Evolutionary conservation across 768 basidiomycete genomes (phyloP), one percentile per base, ranked within the genome.

Genomic region (Hypsizygus marmoreus): DNA sequence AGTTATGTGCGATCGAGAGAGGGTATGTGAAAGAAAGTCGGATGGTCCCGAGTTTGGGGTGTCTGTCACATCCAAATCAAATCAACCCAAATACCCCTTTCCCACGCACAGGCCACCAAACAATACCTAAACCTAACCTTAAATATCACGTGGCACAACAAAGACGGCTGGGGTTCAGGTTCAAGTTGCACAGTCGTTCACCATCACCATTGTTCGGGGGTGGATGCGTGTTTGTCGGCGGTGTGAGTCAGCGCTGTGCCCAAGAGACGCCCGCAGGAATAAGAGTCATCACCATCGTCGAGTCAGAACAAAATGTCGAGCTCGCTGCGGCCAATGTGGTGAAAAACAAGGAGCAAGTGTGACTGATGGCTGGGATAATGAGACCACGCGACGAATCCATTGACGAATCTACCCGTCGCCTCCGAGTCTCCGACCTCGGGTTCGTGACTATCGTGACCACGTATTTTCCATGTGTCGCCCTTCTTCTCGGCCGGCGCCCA

Each of bases 101-200:
- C 70, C 59, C 73, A 75, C 75, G 75, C 75, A 75, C 75, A 63
- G 73, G 61, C 75, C 74, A 66, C 57, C 63, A 54, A 75, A 65
- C 65, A 67, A 64, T 53, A 53, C 42, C 42, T 53, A 56, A 59
- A 58, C 61, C 62, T 56, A 64, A 64, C 62, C 62, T 62, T 62
- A 61, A 52, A 49, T 54, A 33, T 55, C 72, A 74, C 73, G 68
- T 72, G 69, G 13, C 36, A 14, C 37, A 14, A 30, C 43, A 34
- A 34, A 41, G 38, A 29, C 30, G 48, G 29, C 41, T 41, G 22
- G 26, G 5, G 28, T 39, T 12, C 9, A 32, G 43, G 38, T 12
- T 28, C 29, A 24, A 33, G 34, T 13, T 30, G 26, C 24, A 14
- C 24, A n/a, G 8, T 12, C 43, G 12, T 9, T 16, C 9, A 16